Base-by-base conservation (phyloP, 805 yeast species). In the Babjeviella inositovora region DNA sequence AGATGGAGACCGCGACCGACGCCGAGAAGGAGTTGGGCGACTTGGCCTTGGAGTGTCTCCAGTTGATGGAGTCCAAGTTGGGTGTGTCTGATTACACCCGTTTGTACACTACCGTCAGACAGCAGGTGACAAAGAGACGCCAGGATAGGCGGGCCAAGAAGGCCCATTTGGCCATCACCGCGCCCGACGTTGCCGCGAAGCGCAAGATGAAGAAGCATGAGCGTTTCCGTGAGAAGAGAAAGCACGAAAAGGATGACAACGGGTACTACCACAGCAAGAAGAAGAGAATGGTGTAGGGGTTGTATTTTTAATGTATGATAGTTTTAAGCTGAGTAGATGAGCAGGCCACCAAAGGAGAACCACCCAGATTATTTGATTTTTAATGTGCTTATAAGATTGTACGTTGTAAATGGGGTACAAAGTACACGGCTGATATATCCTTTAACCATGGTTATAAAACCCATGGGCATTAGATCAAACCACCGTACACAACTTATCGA, bases 131-230 rank as follows among this genome's bases (percentile, higher is more conserved):
- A 14, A 52, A 53, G 17, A 66, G 81, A 44, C 65, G 96, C 38
- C 62, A 62, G 28, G 92, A 81, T 23, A 68, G 96, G 47, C 70
- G 61, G 40, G 63, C 77, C 0, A 74, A 72, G 39, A 60, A 84
- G 27, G 76, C 93, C 0, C 72, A 76, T 28, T 50, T 81, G 41
- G 76, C 82, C 3, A 57, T 85, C 7, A 63, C 60, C 11, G 77
- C 75, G 4, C 97, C 97, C 1, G 93, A 76, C 9, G 48, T 64
- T 19, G 73, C 81, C n/a, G 90, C 94, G 2, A 64, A 62, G 33
- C 67, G 79, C 45, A 80, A 76, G 50, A 39, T 80, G 38, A 73
- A 59, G 47, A 80, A 77, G 44, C 92, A 85, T 50, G 68, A 60
- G 18, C 64, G 73, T 35, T 62, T 66, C 14, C 69, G 85, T 43